These are phyloP conservation scores for Schrenkiella parvula DNA, from an alignment of 345 rosid genomes.

Conservation along the genomic window DNA sequence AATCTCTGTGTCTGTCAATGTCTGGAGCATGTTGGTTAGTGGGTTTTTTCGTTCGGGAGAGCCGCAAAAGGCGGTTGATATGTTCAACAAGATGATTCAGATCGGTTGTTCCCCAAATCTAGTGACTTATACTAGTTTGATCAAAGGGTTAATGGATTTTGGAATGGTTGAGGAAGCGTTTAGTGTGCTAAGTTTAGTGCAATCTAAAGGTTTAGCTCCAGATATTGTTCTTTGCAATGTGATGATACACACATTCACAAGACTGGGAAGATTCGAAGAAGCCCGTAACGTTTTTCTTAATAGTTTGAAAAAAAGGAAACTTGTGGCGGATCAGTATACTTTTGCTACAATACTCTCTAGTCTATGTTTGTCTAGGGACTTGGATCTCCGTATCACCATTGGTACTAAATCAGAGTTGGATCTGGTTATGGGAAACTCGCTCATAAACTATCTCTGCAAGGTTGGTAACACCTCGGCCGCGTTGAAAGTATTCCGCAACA, in stretches of 20 bases:
- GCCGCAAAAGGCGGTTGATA: constrained; percentile 43
- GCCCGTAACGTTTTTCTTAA: constrained; percentile 41
- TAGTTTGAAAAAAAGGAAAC: constrained; percentile 34
- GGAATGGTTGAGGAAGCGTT: constrained; percentile 46
- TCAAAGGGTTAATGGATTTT: constrained; percentile 52
- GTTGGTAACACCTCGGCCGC: constrained; percentile 44
- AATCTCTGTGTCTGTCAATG: constrained; percentile 41
- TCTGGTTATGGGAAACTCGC: constrained; percentile 49
- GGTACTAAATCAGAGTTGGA: constrained; percentile 39
- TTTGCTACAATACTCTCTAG: constrained; percentile 51
- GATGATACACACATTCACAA: constrained; percentile 51
- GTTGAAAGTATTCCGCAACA: constrained; percentile 38
- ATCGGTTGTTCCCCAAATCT: constrained; percentile 55
- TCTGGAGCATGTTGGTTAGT: constrained; percentile 53
- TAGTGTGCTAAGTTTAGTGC: constrained; percentile 37
- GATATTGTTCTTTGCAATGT: constrained; percentile 67
- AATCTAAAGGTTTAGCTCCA: constrained; percentile 42
- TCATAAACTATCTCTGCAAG: constrained; percentile 51
- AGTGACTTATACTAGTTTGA: constrained; percentile 57
- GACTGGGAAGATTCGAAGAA: constrained; percentile 50
- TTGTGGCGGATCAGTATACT: constrained; percentile 67
- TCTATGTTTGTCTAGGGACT: constrained; percentile 40
- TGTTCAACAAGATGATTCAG: constrained; percentile 53
- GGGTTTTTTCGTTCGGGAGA: constrained; percentile 41
- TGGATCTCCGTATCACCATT: constrained; percentile 32